A percentile compares a stretch with the other conserved stretches of the same genome.
phyloP scores from a whole-genome alignment of 2,329 filamentous ascomycete genomes.

The Orbilia javanica region DNA sequence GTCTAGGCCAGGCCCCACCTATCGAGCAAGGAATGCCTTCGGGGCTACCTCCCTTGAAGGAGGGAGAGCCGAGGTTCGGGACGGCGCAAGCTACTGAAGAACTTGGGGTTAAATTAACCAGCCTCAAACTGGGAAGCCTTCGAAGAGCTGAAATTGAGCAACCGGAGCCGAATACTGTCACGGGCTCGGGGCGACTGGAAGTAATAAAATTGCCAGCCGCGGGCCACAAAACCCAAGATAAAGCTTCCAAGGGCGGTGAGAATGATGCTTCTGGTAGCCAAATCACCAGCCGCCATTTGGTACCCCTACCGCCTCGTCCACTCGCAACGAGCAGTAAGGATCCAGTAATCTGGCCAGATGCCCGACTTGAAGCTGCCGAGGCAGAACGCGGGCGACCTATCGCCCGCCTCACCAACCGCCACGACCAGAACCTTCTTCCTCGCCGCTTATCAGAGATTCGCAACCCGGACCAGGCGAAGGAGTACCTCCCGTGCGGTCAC shows the following conservation, averaged over 20 bases:
- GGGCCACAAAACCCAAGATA: background rate
- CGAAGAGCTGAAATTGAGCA: no score
- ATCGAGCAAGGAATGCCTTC: no score
- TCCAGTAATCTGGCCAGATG: background rate
- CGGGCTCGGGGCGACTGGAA: no score
- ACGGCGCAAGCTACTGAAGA: no score
- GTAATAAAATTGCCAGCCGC: no score
- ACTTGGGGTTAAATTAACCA: no score
- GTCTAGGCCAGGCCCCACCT: no score
- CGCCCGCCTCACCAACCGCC: background rate
- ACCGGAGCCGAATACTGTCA: no score
- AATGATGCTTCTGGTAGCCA: background rate
- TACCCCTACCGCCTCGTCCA: background rate
- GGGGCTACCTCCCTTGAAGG: no score
- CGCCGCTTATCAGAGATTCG: slow-evolving; percentile 9
- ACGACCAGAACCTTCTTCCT: slow-evolving; percentile 1
- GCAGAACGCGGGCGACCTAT: background rate
- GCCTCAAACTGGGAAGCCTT: no score
- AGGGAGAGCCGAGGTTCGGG: no score
- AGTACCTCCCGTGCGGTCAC: slow-evolving; percentile 37
- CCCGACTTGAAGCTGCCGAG: background rate
- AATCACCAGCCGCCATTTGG: background rate
- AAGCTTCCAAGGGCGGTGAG: background rate
- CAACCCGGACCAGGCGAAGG: background rate
- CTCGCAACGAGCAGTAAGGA: background rate